Conservation (phyloP, 2,329 filamentous ascomycete species). For the Coniochaeta sp. region DNA sequence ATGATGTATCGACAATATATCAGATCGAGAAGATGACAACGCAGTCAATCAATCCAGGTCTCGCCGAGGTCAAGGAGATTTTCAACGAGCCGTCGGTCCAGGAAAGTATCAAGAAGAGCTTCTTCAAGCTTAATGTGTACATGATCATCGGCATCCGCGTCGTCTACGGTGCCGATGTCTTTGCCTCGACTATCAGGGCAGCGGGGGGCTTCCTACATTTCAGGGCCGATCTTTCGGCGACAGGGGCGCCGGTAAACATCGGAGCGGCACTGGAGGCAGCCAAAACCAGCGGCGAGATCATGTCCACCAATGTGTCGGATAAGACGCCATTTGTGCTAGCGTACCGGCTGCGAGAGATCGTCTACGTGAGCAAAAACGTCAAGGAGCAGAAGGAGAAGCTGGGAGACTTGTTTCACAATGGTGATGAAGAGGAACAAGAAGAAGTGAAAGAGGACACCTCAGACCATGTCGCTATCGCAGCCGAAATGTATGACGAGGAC, state of each 20-base stretch:
- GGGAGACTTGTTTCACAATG: neutral
- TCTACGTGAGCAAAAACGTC: neutral
- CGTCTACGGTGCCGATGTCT: neutral
- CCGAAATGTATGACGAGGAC: neutral
- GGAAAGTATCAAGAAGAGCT: neutral
- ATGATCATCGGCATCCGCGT: neutral
- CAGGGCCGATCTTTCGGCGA: neutral
- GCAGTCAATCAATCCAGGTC: neutral
- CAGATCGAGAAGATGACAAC: neutral
- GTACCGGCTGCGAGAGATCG: neutral
- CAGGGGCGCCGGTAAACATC: neutral
- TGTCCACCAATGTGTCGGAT: neutral
- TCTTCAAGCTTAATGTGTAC: neutral
- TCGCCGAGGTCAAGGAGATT: neutral
- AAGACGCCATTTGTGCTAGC: neutral
- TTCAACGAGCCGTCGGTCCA: neutral
- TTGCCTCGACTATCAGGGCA: neutral
- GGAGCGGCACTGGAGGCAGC: neutral
- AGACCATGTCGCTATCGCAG: neutral
- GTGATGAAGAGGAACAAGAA: neutral
- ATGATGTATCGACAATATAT: neutral
- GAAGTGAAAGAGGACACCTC: neutral
- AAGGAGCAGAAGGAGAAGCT: neutral
- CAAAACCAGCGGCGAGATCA: neutral
- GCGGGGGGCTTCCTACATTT: neutral